Conservation (phyloP, 305 asterid genomes). For the Fraxinus albicans region DNA sequence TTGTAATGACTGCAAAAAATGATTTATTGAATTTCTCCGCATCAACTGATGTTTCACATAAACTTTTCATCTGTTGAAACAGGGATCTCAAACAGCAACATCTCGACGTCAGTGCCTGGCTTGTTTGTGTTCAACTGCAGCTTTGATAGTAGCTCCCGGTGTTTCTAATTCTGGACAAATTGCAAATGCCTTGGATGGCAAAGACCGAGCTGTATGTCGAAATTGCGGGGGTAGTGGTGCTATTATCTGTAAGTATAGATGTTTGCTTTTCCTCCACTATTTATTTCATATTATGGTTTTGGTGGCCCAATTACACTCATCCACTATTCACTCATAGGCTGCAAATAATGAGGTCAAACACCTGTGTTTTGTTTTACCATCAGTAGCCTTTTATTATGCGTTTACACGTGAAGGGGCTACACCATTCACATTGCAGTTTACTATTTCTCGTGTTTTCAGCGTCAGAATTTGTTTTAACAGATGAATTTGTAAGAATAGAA, state of each 20-base stretch:
- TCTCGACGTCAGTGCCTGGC: constrained; percentile 77
- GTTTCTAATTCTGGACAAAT: constrained; percentile 34
- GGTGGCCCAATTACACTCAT: background rate
- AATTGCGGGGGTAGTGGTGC: constrained; percentile 97
- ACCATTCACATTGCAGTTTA: background rate
- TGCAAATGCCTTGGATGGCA: constrained; percentile 64
- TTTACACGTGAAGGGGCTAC: background rate
- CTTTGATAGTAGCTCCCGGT: constrained; percentile 49
- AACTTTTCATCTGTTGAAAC: constrained; percentile 25
- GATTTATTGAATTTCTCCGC: background rate
- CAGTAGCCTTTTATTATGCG: background rate
- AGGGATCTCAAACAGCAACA: constrained; percentile 42
- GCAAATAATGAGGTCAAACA: background rate
- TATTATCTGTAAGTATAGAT: constrained; percentile 61
- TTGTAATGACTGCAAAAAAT: background rate
- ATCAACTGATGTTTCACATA: constrained; percentile 4
- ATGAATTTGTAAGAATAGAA: background rate
- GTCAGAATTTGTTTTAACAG: background rate
- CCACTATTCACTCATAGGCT: background rate
- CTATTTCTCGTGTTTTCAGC: background rate
- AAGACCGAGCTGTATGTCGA: constrained; percentile 68
- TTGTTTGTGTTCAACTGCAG: constrained; percentile 69
- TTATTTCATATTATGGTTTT: background rate
- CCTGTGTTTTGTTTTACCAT: background rate
- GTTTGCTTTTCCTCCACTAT: background rate